phyloP scores from a whole-genome alignment of 108 stramenopile genomes.

The Cyclostephanos invisitatus region DNA sequence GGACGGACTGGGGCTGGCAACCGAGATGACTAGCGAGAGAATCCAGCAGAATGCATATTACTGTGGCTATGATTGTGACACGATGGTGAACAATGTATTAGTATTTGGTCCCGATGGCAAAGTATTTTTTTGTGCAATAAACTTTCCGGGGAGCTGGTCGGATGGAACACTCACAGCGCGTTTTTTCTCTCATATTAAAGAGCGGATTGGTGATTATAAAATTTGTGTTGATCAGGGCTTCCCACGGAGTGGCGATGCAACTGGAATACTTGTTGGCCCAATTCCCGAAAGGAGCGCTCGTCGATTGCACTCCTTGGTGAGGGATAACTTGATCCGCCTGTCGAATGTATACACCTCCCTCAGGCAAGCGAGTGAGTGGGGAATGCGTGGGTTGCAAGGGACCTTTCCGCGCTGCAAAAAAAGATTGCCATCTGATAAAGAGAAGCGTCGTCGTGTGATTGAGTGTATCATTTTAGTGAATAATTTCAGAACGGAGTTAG shows the following conservation, averaged over 20 bases:
- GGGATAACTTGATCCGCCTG: background rate
- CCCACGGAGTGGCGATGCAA: background rate
- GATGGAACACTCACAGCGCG: conserved; percentile 3
- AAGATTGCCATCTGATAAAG: background rate
- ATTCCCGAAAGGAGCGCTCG: background rate
- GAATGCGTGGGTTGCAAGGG: conserved; percentile 12
- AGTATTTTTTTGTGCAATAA: conserved; percentile 8
- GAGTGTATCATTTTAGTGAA: conserved; percentile 2
- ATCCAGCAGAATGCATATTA: conserved; percentile 13
- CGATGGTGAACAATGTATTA: conserved; percentile 10
- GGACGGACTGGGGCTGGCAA: conserved; percentile 10
- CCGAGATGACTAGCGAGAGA: conserved; percentile 2
- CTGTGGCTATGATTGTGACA: conserved; percentile 25
- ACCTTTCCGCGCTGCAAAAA: conserved; percentile 10
- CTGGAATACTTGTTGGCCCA: background rate
- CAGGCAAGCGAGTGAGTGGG: conserved; percentile 14
- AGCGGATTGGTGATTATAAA: conserved; percentile 8
- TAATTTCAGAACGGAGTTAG: background rate
- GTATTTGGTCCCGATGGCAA: conserved; percentile 15
- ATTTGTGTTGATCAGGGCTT: background rate
- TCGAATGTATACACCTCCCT: conserved; percentile 7
- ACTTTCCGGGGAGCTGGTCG: conserved; percentile 14
- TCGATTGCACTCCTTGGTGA: conserved; percentile 7
- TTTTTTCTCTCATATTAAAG: background rate
- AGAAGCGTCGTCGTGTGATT: background rate